phyloP scores from a whole-genome alignment of 805 yeast genomes.

The Scheffersomyces coipomensis region DNA sequence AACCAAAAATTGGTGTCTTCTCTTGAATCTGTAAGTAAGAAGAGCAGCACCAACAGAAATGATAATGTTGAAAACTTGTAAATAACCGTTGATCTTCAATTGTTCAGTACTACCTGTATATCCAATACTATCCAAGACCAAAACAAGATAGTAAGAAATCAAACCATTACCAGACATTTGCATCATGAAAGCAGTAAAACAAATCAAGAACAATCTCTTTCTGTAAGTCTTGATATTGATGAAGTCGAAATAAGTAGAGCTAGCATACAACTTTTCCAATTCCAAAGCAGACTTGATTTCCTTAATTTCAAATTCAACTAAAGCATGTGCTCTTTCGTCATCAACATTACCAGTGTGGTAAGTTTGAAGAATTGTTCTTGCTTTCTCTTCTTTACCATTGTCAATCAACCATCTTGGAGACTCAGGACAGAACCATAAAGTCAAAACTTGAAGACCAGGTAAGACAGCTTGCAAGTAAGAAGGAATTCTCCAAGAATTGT shows the following conservation, averaged over 20 bases:
- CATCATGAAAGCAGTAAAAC: slow-evolving; percentile 33
- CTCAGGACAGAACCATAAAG: slow-evolving; percentile 45
- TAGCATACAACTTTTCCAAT: slow-evolving; percentile 32
- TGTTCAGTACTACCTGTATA: slow-evolving; percentile 45
- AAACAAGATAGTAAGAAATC: slow-evolving; percentile 49
- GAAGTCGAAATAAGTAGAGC: slow-evolving; percentile 38
- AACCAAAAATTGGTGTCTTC: slow-evolving; percentile 25
- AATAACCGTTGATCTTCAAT: slow-evolving; percentile 49
- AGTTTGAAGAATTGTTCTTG: slow-evolving; percentile 37
- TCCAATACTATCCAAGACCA: slow-evolving; percentile 53
- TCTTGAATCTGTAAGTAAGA: slow-evolving; percentile 17
- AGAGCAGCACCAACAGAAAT: slow-evolving; percentile 19
- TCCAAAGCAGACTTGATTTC: slow-evolving; percentile 41
- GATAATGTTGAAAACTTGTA: slow-evolving; percentile 46
- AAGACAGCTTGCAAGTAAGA: slow-evolving; percentile 48
- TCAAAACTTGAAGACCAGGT: slow-evolving; percentile 39
- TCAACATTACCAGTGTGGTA: slow-evolving; percentile 37
- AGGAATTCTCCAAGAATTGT: slow-evolving; percentile 56
- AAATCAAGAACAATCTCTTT: slow-evolving; percentile 37
- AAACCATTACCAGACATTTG: slow-evolving; percentile 55
- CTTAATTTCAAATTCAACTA: slow-evolving; percentile 36
- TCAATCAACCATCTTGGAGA: slow-evolving; percentile 46
- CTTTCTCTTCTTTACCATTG: slow-evolving; percentile 42
- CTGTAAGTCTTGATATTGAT: slow-evolving; percentile 36
- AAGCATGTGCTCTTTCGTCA: slow-evolving; percentile 20